These are phyloP conservation scores for Lipomyces sp. DNA, from an alignment of 805 yeast genomes.

Conservation along the genomic window DNA sequence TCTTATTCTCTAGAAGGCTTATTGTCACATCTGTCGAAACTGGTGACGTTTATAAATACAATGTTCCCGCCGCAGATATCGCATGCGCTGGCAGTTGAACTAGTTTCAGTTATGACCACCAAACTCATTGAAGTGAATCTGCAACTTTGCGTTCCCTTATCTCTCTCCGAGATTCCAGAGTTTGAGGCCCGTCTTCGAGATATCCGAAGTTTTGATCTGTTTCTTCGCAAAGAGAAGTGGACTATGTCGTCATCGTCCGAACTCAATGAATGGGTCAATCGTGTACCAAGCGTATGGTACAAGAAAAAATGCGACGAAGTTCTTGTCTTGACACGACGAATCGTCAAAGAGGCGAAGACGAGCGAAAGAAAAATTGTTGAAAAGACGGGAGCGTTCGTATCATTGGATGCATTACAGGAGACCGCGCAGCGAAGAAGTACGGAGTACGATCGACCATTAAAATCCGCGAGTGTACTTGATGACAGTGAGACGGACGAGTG, in stretches of 20 bases:
- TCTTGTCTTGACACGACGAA: conserved; percentile 7
- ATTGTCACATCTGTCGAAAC: conserved; percentile 3
- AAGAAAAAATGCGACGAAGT: conserved; percentile 23
- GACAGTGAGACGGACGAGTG: neutral
- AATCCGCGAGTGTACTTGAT: neutral
- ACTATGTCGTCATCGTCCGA: conserved; percentile 2
- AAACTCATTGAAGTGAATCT: conserved; percentile 14
- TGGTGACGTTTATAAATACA: conserved; percentile 10
- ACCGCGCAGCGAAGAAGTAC: neutral
- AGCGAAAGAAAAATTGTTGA: conserved; percentile 26
- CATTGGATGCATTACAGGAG: conserved; percentile 11
- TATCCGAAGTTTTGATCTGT: conserved; percentile 13
- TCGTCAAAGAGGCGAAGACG: conserved; percentile 8
- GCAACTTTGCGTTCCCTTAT: conserved; percentile 15
- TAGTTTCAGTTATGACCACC: conserved; percentile 10
- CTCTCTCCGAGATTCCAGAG: neutral
- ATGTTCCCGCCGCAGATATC: conserved; percentile 13
- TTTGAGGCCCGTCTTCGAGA: conserved; percentile 10
- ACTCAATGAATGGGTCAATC: conserved; percentile 20
- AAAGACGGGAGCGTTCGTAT: conserved; percentile 12
- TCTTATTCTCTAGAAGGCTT: neutral
- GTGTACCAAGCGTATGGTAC: conserved; percentile 27
- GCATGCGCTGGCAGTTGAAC: conserved; percentile 12
- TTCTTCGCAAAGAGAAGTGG: conserved; percentile 16
- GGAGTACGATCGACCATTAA: neutral